Conservation (phyloP, 2,329 filamentous ascomycete species). For the Thielaviopsis cerberus region DNA sequence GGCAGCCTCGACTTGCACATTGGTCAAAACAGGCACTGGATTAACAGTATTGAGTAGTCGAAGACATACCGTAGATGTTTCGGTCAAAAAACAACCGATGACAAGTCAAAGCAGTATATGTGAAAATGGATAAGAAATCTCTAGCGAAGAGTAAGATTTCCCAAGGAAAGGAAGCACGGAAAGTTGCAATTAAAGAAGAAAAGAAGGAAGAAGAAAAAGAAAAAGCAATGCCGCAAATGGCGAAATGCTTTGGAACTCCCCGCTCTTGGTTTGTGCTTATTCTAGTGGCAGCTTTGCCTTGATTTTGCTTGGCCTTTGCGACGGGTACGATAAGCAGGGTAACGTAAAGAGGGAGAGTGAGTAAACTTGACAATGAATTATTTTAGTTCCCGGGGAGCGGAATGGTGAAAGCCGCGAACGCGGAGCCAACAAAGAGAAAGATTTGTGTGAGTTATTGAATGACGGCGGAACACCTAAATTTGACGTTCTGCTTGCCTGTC, state of each 20-base stretch:
- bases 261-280: neutral
- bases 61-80: neutral
- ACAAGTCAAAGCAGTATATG: no score
- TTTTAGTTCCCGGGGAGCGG: neutral
- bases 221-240: neutral
- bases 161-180: neutral
- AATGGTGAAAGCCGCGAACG: neutral
- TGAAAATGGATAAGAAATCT: neutral
- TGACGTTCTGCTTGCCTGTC: neutral
- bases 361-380: neutral
- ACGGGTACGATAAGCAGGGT: neutral
- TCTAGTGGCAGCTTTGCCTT: neutral
- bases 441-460: neutral
- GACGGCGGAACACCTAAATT: no score
- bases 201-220: neutral
- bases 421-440: neutral
- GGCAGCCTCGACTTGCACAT: neutral
- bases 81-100: neutral
- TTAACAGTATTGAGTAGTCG: neutral
- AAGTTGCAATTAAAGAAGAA: neutral
- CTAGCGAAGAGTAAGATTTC: neutral
- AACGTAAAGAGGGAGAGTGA: neutral
- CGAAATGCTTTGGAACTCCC: neutral
- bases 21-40: neutral
- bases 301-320: slow-evolving; percentile 5